Conservation (phyloP, 345 rosid species). For the Lumnitzera littorea region DNA sequence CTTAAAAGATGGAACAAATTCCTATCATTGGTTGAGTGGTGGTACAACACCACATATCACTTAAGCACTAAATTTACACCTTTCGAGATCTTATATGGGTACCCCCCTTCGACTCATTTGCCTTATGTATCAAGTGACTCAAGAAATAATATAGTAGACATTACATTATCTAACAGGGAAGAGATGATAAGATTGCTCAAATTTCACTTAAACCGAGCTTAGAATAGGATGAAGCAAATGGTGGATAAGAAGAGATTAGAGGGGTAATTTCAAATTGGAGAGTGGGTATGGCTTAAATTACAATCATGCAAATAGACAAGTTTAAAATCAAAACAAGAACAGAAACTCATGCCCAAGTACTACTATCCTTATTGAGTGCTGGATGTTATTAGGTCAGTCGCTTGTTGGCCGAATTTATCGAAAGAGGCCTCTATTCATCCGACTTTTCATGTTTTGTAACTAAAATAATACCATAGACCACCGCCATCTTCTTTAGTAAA, state of each 20-base stretch:
- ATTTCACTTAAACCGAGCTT: not conserved
- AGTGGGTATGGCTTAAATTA: not conserved
- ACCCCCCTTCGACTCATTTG: not conserved
- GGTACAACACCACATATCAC: not conserved
- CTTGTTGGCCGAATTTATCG: too few species aligned
- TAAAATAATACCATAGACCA: too few species aligned
- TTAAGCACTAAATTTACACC: not conserved
- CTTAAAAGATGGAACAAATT: not conserved
- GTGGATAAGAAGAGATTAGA: not conserved
- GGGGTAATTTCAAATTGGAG: not conserved
- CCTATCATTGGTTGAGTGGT: not conserved
- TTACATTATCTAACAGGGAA: not conserved
- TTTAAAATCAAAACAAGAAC: too few species aligned
- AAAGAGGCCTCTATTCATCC: too few species aligned
- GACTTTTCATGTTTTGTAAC: too few species aligned
- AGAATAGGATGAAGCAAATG: not conserved
- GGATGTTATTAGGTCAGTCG: too few species aligned
- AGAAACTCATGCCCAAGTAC: too few species aligned
- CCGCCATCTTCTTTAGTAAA: too few species aligned
- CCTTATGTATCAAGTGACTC: not conserved
- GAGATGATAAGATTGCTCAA: not conserved
- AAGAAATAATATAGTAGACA: not conserved
- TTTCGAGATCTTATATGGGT: not conserved
- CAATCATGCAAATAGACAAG: not conserved
- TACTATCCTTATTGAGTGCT: too few species aligned